Base-by-base conservation (phyloP, 2,329 filamentous ascomycete genomes). In the Xylaria sp. region DNA sequence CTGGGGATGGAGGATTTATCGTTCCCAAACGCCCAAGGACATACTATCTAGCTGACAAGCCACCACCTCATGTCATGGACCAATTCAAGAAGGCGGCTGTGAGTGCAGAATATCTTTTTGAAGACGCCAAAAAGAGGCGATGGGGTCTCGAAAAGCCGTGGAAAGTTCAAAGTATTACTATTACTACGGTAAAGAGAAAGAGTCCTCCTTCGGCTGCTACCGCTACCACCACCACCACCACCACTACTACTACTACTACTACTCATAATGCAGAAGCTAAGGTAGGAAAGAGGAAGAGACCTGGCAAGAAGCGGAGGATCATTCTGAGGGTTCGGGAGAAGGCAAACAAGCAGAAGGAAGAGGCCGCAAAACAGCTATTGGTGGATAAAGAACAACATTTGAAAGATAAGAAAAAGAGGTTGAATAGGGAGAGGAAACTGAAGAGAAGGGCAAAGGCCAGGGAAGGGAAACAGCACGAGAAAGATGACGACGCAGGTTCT, bases 91-190 rank as follows among this genome's bases (percentile, higher is more conserved):
- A 62, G n/a, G 73, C 76, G 2, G 81, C 84, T 2, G 70, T 87
- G 9, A 78, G 69, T 24, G 79, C 77, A 5, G 78, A 81, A n/a
- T 76, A 82, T 13, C 68, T 88, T 13, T 47, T 81, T 2, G 63
- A 63, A 19, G 70, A 74, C 55, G 76, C 77, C n/a, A 65, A 62
- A 42, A 69, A 66, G 61, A 72, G 77, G 49, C 74, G 74, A 6
- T 86, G 83, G 83, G 84, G 84, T 0, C 67, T 83, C 39, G 83
- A 86, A 67, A 74, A 82, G 60, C 83, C 84, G 1, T 87, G 85
- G 85, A 77, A 77, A 51, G 82, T 86, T 13, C 76, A 71, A 3
- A 72, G 70, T 24, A 71, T 84, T 26, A 68, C 62, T 1, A 63
- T 74, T n/a, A 69, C 63, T n/a, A 67, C 66, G 16, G 71, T 69